These are phyloP conservation scores for Yamadazyma spencermartinsiae DNA, from an alignment of 1,139 yeast species.

Conservation along the genomic window DNA sequence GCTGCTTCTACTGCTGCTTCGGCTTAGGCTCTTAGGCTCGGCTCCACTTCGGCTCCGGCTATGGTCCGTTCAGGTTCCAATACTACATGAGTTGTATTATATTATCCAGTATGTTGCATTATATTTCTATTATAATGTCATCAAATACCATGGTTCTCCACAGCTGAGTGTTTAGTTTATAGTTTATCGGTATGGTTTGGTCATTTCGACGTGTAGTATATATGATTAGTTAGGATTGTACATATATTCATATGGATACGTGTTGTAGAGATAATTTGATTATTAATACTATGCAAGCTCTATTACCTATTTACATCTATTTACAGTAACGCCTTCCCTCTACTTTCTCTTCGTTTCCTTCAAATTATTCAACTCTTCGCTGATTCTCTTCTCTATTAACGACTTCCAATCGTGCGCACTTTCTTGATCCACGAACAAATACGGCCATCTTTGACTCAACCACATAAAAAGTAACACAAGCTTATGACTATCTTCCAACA, in stretches of 20 bases:
- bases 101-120: neutral
- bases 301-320: conserved; percentile 3
- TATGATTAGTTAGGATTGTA: conserved; percentile 1
- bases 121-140: too few species aligned
- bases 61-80: too few species aligned
- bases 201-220: too few species aligned
- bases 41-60: too few species aligned
- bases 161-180: too few species aligned
- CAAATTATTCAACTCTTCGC: conserved; percentile 55
- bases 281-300: neutral
- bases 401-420: conserved; percentile 71
- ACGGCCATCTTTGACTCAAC: conserved; percentile 87
- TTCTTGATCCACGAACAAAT: conserved; percentile 71
- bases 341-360: conserved; percentile 21
- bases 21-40: conserved; percentile 6
- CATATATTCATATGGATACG: conserved; percentile 1
- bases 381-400: conserved; percentile 63
- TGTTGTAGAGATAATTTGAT: too few species aligned
- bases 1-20: conserved; percentile 23
- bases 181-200: too few species aligned
- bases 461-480: conserved; percentile 72
- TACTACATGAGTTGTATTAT: too few species aligned
- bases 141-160: too few species aligned
- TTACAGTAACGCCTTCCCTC: conserved; percentile 9
- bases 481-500: conserved; percentile 70